Percentiles rank a stretch among this genome's conserved stretches.
These are phyloP conservation scores for Neopestalotiopsis clavispora DNA, from an alignment of 2,329 filamentous ascomycete genomes.

Conservation along the genomic window DNA sequence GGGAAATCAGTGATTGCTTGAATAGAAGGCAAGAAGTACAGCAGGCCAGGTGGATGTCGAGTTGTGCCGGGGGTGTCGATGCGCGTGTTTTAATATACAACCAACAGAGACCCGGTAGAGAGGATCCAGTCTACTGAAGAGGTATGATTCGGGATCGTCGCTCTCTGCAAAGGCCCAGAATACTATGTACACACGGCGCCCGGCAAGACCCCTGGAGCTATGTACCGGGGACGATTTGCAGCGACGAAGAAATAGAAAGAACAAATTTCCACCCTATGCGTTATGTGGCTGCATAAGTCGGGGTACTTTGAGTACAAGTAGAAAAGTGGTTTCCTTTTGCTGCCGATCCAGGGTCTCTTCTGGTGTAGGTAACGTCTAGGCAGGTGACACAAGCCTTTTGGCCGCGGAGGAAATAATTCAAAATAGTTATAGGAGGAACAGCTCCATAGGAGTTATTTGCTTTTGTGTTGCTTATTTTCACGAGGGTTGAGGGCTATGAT, in stretches of 20 bases:
- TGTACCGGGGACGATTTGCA: slow-evolving; percentile 19
- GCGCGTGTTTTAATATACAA: slow-evolving; percentile 33
- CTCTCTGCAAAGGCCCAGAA: slow-evolving; percentile 6
- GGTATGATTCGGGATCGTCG: slow-evolving; percentile 21
- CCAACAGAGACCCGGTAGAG: slow-evolving; percentile 29
- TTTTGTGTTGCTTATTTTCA: neutral
- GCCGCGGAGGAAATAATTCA: neutral
- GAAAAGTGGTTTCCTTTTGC: neutral
- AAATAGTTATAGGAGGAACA: neutral
- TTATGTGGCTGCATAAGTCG: slow-evolving; percentile 22
- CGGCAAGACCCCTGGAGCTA: neutral
- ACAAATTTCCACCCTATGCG: slow-evolving; percentile 12
- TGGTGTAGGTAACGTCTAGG: neutral
- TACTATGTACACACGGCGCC: neutral
- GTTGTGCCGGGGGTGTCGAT: slow-evolving; percentile 16
- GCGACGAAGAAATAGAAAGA: slow-evolving; percentile 19
- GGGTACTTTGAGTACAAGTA: slow-evolving; percentile 1
- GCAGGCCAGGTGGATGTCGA: slow-evolving; percentile 20
- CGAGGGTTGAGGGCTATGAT: neutral
- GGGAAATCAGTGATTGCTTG: neutral
- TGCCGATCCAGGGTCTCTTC: neutral
- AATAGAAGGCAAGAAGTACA: slow-evolving; percentile 11
- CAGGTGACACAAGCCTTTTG: neutral
- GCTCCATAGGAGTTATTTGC: neutral
- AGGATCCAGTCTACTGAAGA: slow-evolving; percentile 30